Conservation (phyloP, 2,329 filamentous ascomycete species). For the Ophiostoma montium region DNA sequence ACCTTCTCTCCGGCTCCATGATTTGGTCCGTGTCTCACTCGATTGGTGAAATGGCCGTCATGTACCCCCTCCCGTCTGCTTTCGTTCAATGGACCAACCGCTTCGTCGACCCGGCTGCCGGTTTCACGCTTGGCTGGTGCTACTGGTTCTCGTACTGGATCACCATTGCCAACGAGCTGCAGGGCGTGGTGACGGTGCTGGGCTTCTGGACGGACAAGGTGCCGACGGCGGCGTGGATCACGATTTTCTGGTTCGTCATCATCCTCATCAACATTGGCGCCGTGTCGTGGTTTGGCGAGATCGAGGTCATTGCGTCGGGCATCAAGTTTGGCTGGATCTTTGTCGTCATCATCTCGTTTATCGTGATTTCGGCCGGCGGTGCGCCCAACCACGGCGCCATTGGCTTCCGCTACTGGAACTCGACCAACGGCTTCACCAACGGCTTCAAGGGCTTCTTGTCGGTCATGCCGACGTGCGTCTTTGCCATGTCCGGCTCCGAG, state of each 20-base stretch:
- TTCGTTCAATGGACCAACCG: conserved; percentile 2
- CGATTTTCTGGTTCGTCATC: conserved; percentile 9
- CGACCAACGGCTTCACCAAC: conserved; percentile 7
- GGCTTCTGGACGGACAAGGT: conserved; percentile 6
- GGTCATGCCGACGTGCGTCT: background rate
- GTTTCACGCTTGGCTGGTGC: conserved; percentile 35
- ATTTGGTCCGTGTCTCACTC: conserved; percentile 4
- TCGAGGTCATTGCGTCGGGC: conserved; percentile 10
- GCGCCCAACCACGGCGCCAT: conserved; percentile 5
- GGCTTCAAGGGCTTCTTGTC: conserved; percentile 53
- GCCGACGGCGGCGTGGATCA: conserved; percentile 5
- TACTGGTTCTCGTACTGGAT: conserved; percentile 36
- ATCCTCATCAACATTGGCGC: conserved; percentile 5
- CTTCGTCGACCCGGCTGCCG: conserved; percentile 30
- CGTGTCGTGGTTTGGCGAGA: conserved; percentile 12
- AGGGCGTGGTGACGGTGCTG: conserved; percentile 4
- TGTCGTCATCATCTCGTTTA: conserved; percentile 34
- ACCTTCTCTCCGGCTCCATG: conserved; percentile 2
- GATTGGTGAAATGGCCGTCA: conserved; percentile 4
- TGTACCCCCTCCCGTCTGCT: conserved; percentile 3
- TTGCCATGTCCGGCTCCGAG: conserved; percentile 54
- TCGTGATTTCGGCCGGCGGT: conserved; percentile 33
- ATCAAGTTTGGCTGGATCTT: conserved; percentile 36
- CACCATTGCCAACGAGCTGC: conserved; percentile 14
- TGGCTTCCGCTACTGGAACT: conserved; percentile 10